These are phyloP conservation scores for Entomortierella lignicola DNA, from an alignment of 192 early-diverging fungal species.

Conservation along the genomic window DNA sequence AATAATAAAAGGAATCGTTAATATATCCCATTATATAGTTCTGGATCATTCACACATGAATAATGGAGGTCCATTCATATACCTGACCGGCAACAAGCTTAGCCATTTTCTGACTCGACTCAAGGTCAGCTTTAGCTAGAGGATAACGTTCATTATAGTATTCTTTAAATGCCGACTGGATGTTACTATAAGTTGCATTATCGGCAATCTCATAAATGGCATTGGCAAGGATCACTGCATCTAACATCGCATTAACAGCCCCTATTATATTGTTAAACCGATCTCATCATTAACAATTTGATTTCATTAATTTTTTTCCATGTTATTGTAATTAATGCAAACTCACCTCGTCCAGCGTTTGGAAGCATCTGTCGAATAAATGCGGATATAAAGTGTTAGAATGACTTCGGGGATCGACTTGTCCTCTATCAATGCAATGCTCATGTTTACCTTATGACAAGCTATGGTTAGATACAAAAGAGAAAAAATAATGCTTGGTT, in stretches of 20 bases:
- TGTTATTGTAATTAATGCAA: too few species aligned
- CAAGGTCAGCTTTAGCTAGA: constrained; percentile 2
- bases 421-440: too few species aligned
- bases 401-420: too few species aligned
- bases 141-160: constrained; percentile 19
- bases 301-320: too few species aligned
- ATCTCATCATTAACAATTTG: too few species aligned
- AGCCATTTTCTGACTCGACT: constrained; percentile 5
- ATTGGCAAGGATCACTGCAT: constrained; percentile 14
- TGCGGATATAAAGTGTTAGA: neutral
- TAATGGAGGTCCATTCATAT: neutral
- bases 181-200: neutral
- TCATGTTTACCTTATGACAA: constrained; percentile 17
- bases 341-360: constrained; percentile 12
- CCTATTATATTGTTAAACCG: too few species aligned
- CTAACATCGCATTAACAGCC: constrained; percentile 10
- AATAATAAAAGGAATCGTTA: too few species aligned
- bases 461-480: constrained; percentile 3
- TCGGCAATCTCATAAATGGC: constrained; percentile 14
- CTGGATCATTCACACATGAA: too few species aligned
- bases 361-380: constrained; percentile 12
- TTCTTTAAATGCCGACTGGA: constrained; percentile 10
- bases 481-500: too few species aligned
- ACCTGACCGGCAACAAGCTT: constrained; percentile 24
- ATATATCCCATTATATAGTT: too few species aligned